A percentile compares a stretch with the other conserved stretches of the same genome.
phyloP scores from a whole-genome alignment of 2,329 filamentous ascomycete genomes.

The Hypoxylon sp. region DNA sequence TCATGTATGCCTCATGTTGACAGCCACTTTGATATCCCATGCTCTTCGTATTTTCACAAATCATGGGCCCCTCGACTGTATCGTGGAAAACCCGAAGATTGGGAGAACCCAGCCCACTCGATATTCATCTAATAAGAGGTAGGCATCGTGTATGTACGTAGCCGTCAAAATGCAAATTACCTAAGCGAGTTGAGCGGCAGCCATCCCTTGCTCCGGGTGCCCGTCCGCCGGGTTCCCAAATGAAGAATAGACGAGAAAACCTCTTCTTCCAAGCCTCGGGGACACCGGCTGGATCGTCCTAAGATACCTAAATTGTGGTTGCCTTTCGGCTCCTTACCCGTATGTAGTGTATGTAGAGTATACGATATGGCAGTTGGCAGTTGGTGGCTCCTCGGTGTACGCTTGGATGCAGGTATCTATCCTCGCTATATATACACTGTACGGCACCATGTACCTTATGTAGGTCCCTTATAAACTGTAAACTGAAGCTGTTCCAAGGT shows the following conservation, averaged over 20 bases:
- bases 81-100: neutral
- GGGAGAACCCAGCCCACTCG: neutral
- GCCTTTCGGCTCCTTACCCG: constrained; percentile 4
- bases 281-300: neutral
- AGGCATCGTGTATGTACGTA: constrained; percentile 14
- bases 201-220: constrained; percentile 22
- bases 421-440: neutral
- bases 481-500: constrained; percentile 20
- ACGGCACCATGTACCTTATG: neutral
- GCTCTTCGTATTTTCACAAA: neutral
- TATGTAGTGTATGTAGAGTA: constrained; percentile 2
- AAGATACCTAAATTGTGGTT: constrained; percentile 2
- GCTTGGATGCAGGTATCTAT: too few species aligned
- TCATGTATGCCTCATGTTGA: neutral
- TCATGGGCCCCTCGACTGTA: neutral
- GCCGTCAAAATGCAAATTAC: constrained; percentile 17
- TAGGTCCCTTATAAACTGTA: constrained; percentile 4
- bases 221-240: constrained; percentile 17
- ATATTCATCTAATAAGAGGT: too few species aligned
- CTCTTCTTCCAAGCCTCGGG: constrained; percentile 7
- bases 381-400: too few species aligned
- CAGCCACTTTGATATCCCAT: neutral
- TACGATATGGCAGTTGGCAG: too few species aligned
- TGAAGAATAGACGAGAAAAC: constrained; percentile 1
- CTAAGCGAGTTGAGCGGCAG: neutral